These are phyloP conservation scores for Anthracocystis panici-leucophaei DNA, from an alignment of 1,284 basidiomycete species.

Conservation along the genomic window DNA sequence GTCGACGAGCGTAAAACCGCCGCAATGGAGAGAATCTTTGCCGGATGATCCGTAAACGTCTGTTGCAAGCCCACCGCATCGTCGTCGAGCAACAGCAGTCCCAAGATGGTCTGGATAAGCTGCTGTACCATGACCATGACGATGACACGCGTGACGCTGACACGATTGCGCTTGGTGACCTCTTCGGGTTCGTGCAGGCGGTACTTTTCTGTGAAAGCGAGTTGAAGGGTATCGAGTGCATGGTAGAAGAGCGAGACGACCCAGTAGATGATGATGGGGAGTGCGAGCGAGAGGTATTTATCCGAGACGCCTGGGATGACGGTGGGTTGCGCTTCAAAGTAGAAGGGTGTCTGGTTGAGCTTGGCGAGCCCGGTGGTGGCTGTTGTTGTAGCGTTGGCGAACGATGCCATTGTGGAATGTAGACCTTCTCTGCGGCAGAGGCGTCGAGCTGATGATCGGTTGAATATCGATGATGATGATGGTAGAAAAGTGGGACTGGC, in stretches of 20 bases:
- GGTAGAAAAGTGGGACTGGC: neutral
- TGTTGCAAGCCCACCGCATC: constrained; percentile 63
- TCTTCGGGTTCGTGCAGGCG: constrained; percentile 90
- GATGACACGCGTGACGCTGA: constrained; percentile 79
- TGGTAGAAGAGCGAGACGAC: constrained; percentile 83
- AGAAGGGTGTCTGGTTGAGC: constrained; percentile 54
- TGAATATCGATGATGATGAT: neutral
- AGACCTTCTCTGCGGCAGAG: neutral
- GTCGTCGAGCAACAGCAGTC: constrained; percentile 78
- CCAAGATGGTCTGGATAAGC: constrained; percentile 83
- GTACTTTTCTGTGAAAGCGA: constrained; percentile 84
- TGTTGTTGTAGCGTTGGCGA: constrained; percentile 38
- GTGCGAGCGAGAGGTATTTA: constrained; percentile 78
- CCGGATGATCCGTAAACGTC: constrained; percentile 73
- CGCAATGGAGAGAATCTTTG: constrained; percentile 37
- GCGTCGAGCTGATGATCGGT: neutral
- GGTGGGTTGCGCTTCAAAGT: constrained; percentile 75
- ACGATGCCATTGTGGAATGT: constrained; percentile 17
- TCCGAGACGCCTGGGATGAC: constrained; percentile 79
- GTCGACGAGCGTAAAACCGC: constrained; percentile 20
- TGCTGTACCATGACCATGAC: constrained; percentile 87
- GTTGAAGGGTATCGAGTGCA: constrained; percentile 77
- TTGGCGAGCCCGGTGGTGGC: constrained; percentile 37
- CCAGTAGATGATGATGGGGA: constrained; percentile 92
- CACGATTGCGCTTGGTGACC: constrained; percentile 81